A percentile compares a stretch with the other conserved stretches of the same genome.
Conservation (phyloP, 208 protist species). For the Leishmania martiniquensis region DNA sequence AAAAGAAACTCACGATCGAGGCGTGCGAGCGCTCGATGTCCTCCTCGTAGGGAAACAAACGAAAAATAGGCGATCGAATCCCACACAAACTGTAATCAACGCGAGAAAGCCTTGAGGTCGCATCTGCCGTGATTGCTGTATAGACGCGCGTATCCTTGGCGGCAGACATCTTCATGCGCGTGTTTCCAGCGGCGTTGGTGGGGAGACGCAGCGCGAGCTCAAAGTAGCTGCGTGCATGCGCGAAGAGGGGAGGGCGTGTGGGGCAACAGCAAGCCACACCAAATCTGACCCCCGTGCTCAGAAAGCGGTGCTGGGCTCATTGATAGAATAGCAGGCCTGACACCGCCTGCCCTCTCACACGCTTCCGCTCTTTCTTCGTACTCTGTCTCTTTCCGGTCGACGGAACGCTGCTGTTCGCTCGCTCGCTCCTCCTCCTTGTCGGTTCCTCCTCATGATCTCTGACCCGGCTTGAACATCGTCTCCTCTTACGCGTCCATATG, state of each 20-base stretch:
- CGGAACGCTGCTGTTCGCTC: neutral
- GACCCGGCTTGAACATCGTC: neutral
- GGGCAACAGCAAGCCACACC: neutral
- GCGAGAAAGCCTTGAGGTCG: neutral
- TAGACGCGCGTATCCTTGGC: neutral
- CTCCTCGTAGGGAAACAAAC: slow-evolving; percentile 2
- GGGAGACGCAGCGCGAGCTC: neutral
- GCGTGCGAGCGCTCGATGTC: neutral
- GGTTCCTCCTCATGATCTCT: neutral
- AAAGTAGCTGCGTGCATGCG: neutral
- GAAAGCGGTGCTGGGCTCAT: neutral
- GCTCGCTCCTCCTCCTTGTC: neutral
- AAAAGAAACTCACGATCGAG: neutral
- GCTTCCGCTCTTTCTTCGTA: neutral
- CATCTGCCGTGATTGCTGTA: neutral
- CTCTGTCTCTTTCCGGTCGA: neutral
- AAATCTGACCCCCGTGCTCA: neutral
- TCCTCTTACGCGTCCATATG: neutral
- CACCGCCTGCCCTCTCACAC: neutral
- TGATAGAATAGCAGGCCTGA: neutral
- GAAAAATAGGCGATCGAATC: no score
- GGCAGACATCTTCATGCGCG: neutral
- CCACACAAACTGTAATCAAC: neutral
- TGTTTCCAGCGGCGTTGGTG: neutral
- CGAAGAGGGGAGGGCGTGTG: neutral